These are phyloP conservation scores for Diplosphaera chodatii DNA, from an alignment of 139 green algal genomes.

Conservation along the genomic window DNA sequence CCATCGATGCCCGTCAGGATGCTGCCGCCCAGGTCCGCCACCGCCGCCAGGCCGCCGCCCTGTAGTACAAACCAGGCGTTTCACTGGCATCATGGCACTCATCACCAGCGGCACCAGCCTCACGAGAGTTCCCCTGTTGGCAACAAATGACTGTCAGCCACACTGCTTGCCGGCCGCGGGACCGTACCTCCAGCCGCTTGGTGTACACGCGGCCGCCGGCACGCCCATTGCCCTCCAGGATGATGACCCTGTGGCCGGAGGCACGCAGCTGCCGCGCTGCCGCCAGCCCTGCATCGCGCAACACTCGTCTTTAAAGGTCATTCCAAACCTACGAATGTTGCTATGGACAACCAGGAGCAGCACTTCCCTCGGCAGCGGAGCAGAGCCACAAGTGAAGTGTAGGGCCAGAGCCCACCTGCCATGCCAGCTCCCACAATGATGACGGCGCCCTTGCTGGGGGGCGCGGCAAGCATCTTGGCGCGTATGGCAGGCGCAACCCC, in stretches of 20 bases:
- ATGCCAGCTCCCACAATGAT: conserved; percentile 88
- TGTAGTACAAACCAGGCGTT: conserved; percentile 8
- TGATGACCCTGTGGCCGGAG: conserved; percentile 72
- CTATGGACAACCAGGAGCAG: too few species aligned
- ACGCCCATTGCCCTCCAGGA: conserved; percentile 73
- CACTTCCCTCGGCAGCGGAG: background rate
- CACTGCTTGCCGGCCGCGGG: too few species aligned
- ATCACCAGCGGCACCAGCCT: too few species aligned
- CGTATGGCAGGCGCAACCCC: conserved; percentile 48
- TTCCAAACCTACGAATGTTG: too few species aligned
- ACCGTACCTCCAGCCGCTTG: conserved; percentile 46
- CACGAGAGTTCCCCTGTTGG: too few species aligned
- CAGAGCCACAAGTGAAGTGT: too few species aligned
- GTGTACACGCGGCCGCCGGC: conserved; percentile 80
- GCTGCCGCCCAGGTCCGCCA: conserved; percentile 82
- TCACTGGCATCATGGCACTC: too few species aligned
- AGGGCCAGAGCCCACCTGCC: conserved; percentile 40
- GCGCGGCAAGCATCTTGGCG: background rate
- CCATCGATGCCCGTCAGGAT: conserved; percentile 91
- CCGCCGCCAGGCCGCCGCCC: conserved; percentile 28
- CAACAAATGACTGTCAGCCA: too few species aligned
- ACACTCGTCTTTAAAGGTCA: background rate
- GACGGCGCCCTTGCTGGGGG: conserved; percentile 38
- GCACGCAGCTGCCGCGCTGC: conserved; percentile 77
- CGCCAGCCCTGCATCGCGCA: conserved; percentile 59